These are phyloP conservation scores for Rhododendron griersonianum DNA, from an alignment of 148 eudicot species.

Conservation along the genomic window DNA sequence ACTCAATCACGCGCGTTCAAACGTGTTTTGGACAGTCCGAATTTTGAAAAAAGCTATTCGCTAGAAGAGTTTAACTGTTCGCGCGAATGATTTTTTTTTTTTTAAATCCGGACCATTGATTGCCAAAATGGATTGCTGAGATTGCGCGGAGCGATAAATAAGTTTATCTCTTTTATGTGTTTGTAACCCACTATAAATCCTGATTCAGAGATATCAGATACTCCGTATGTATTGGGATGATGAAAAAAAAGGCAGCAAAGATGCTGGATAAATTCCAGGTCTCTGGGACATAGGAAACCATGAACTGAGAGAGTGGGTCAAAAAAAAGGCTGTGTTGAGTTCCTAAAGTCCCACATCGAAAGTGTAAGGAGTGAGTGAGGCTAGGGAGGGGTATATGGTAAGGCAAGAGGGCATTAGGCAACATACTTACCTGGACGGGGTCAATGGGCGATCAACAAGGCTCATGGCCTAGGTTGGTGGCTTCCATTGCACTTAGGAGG, in stretches of 20 bases:
- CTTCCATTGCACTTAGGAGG: not conserved
- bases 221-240: not conserved
- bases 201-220: not conserved
- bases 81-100: no score
- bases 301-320: not conserved
- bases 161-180: not conserved
- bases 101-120: no score
- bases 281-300: not conserved
- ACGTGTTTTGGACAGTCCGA: no score
- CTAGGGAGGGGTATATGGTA: not conserved
- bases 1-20: no score
- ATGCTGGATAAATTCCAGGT: not conserved
- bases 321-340: not conserved
- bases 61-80: no score
- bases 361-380: not conserved
- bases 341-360: not conserved
- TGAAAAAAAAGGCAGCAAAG: not conserved
- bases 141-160: no score
- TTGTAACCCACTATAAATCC: not conserved
- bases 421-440: conserved; percentile 84
- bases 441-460: conserved; percentile 53
- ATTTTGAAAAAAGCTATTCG: no score
- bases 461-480: no score
- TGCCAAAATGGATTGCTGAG: no score
- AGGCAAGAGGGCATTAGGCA: not conserved